Percentiles rank a stretch among this genome's conserved stretches.
phyloP scores from a whole-genome alignment of 1,284 basidiomycete genomes.

The Bjerkandera adusta region DNA sequence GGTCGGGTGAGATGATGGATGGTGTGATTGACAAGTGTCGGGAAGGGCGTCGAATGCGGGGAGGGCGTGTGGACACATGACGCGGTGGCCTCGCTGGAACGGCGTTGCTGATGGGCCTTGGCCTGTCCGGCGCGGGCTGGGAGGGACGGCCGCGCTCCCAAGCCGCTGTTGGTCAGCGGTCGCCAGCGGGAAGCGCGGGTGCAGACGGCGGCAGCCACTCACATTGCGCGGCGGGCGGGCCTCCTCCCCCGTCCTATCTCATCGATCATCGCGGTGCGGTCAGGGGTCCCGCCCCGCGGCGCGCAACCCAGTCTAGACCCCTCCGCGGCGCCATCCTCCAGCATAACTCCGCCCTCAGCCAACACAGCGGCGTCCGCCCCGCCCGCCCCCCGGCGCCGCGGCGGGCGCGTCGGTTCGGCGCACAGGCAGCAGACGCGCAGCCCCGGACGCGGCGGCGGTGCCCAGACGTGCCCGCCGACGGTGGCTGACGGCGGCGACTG shows the following conservation, averaged over 20 bases:
- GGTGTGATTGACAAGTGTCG: conserved; percentile 13
- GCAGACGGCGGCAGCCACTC: conserved; percentile 1
- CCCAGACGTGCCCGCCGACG: neutral
- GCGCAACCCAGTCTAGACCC: neutral
- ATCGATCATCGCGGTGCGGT: conserved; percentile 6
- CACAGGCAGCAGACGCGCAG: neutral
- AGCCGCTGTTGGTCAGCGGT: neutral
- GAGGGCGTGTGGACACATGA: conserved; percentile 10
- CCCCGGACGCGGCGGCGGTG: neutral
- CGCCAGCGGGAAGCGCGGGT: conserved; percentile 5
- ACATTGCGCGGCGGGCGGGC: neutral
- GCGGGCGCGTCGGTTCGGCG: neutral
- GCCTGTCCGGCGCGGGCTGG: conserved; percentile 3
- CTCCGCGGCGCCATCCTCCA: no score
- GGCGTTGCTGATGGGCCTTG: conserved; percentile 11
- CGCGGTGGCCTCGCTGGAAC: conserved; percentile 9
- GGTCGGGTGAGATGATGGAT: no score
- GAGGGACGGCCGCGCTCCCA: neutral
- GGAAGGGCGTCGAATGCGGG: conserved; percentile 1
- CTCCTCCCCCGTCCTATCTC: neutral
- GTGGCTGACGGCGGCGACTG: neutral
- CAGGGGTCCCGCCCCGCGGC: neutral
- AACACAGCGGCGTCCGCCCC: neutral
- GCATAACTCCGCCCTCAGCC: no score
- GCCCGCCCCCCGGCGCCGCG: neutral